Percentiles rank a stretch among this genome's conserved stretches.
Evolutionary conservation across 208 protist genomes (phyloP).

Genomic region (Lotmaria passim): DNA sequence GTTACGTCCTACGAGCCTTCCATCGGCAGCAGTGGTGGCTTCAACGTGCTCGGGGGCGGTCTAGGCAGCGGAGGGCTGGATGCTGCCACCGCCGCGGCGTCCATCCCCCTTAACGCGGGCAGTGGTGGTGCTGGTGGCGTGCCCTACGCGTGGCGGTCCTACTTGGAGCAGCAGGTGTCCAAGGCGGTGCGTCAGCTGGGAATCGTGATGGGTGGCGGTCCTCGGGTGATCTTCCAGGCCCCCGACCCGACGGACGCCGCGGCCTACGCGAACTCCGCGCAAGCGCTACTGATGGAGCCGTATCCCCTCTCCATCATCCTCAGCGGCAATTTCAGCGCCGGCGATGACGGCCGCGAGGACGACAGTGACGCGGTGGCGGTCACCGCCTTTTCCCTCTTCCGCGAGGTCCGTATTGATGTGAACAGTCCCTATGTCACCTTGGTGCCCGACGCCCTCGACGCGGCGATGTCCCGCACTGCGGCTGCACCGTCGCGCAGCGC

Average conservation of each 20-base stretch:
- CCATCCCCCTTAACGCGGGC: background rate
- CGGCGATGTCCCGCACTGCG: background rate
- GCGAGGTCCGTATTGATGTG: slow-evolving; percentile 43
- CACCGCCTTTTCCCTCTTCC: slow-evolving; percentile 40
- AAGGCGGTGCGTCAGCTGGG: slow-evolving; percentile 40
- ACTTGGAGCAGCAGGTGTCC: slow-evolving; percentile 46
- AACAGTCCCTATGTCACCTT: slow-evolving; percentile 45
- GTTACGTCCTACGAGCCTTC: slow-evolving; percentile 65
- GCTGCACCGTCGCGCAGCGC: no score
- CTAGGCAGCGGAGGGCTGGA: background rate
- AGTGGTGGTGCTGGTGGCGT: background rate
- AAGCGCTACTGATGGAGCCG: slow-evolving; percentile 49
- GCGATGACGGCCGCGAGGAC: slow-evolving; percentile 53
- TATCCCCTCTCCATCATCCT: slow-evolving; percentile 45
- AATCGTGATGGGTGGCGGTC: slow-evolving; percentile 16
- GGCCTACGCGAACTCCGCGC: slow-evolving; percentile 14
- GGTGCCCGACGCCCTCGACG: slow-evolving; percentile 35
- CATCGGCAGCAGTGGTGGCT: background rate
- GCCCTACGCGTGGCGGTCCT: slow-evolving; percentile 30
- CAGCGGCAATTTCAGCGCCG: slow-evolving; percentile 48
- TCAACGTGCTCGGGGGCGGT: no score
- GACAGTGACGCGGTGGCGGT: slow-evolving; percentile 25
- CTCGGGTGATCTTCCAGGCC: slow-evolving; percentile 23
- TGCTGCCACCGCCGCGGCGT: background rate
- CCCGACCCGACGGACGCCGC: slow-evolving; percentile 14